These are phyloP conservation scores for Marasmius sp. DNA, from an alignment of 1,284 basidiomycete genomes.

Conservation along the genomic window DNA sequence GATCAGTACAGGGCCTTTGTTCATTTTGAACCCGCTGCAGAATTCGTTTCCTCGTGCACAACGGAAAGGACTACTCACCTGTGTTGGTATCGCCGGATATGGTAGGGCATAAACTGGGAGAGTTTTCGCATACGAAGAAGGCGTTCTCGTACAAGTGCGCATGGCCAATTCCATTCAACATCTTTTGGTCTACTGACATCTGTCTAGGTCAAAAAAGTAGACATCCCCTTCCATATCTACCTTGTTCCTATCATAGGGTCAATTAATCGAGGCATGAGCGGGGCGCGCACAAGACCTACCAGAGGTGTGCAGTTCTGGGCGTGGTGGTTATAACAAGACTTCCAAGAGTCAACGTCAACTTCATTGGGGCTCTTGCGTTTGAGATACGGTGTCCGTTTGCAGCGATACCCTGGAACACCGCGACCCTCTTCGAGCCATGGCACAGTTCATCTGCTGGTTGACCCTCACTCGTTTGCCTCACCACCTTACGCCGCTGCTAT, in stretches of 20 bases:
- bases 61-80: slow-evolving; percentile 89
- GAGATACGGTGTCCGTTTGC: too few relatives aligned
- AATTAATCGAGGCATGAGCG: neutral
- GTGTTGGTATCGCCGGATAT: slow-evolving; percentile 93
- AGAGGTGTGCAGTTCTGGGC: too few relatives aligned
- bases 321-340: too few relatives aligned
- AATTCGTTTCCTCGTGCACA: slow-evolving; percentile 89
- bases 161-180: slow-evolving; percentile 1
- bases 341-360: too few relatives aligned
- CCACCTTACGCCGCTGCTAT: too few relatives aligned
- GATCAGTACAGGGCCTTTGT: neutral
- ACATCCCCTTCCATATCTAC: neutral
- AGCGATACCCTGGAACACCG: too few relatives aligned
- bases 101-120: slow-evolving; percentile 97
- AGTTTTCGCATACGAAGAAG: slow-evolving; percentile 89
- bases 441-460: too few relatives aligned
- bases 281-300: neutral
- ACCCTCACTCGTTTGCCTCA: too few relatives aligned
- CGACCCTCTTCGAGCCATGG: too few relatives aligned
- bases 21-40: slow-evolving; percentile 35
- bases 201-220: neutral
- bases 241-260: neutral
- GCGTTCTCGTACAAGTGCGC: slow-evolving; percentile 76
- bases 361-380: too few relatives aligned
- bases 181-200: neutral